These are phyloP conservation scores for Jaapia argillacea DNA, from an alignment of 768 basidiomycete genomes.

Conservation along the genomic window DNA sequence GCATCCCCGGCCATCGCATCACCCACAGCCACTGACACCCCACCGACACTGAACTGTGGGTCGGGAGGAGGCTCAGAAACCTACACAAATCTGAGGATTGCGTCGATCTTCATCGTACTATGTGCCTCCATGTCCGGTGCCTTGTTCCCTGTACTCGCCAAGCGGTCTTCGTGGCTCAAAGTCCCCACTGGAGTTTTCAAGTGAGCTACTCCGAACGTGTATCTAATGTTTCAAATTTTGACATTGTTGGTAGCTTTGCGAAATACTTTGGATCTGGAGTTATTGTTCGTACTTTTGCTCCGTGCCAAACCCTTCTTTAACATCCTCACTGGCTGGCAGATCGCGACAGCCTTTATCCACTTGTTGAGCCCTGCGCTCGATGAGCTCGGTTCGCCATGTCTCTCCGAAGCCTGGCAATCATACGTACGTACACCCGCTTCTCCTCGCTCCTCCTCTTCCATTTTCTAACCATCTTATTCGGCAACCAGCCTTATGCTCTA, in stretches of 20 bases:
- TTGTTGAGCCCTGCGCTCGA: slow-evolving; percentile 68
- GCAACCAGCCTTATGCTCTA: slow-evolving; percentile 72
- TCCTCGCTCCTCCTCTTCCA: background rate
- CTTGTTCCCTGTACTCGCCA: slow-evolving; percentile 62
- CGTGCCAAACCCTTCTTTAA: slow-evolving; percentile 1
- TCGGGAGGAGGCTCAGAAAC: slow-evolving; percentile 40
- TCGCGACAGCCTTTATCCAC: slow-evolving; percentile 87
- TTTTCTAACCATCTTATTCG: background rate
- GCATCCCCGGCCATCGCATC: too few species aligned
- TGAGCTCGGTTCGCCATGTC: slow-evolving; percentile 60
- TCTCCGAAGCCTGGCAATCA: slow-evolving; percentile 54
- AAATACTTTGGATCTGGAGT: slow-evolving; percentile 91
- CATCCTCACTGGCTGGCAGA: slow-evolving; percentile 31
- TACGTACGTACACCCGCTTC: slow-evolving; percentile 64
- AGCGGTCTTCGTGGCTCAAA: slow-evolving; percentile 36
- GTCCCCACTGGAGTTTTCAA: slow-evolving; percentile 60
- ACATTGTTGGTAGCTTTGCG: slow-evolving; percentile 69
- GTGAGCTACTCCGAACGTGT: too few species aligned
- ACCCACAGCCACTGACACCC: too few species aligned
- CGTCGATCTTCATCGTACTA: slow-evolving; percentile 67
- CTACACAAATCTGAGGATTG: slow-evolving; percentile 48
- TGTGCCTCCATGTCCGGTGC: slow-evolving; percentile 48
- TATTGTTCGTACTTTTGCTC: slow-evolving; percentile 45
- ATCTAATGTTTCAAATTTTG: too few species aligned
- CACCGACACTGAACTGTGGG: slow-evolving; percentile 26